Base-by-base conservation (phyloP, 257 asterid genomes). In the Nicotiana undulata region DNA sequence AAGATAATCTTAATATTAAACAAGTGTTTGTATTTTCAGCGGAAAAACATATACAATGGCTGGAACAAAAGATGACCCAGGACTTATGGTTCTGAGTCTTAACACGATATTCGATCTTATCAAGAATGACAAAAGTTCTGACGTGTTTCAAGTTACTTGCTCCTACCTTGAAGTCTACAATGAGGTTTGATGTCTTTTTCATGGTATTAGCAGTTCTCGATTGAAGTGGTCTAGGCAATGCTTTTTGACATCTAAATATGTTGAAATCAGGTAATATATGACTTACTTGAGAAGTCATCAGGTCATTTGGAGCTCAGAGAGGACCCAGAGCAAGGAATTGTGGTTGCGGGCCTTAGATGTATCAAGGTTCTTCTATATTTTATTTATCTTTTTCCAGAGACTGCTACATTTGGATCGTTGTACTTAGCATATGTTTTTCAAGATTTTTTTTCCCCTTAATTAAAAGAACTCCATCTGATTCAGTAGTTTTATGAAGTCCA, bases 21-120 rank as follows among this genome's bases (percentile, higher is more conserved):
- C 59, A 7, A 70, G 32, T 44, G 49, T 79, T 63, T 72, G 56
- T 20, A 26, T 78, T 81, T 75, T 20, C 92, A 93, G 98, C n/a
- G 99, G 99, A 82, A 95, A 95, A 87, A 95, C 99, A 67, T 93
- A 95, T 79, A 92, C 98, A 72, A 95, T 95, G 99, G 99, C 90
- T 86, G 98, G 99, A 84, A 92, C 93, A 79, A 88, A 67, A 88
- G 93, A 85, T 82, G 99, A 95, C 81, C 97, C 98, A 68, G 99
- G 99, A 75, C 98, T 95, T 80, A 95, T 95, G 99, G 97, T 95
- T 90, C 94, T 95, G 84, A 91, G 99, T 89, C 89, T 95, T 81
- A 88, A 92, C 76, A 92, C 99, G 22, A 88, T 95, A 67, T 95
- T 95, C 80, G 89, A 93, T 84, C 91, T 90, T 51, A 95, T 95